Conservation (phyloP, 2,329 filamentous ascomycete genomes). For the Beauveria pseudobassiana region DNA sequence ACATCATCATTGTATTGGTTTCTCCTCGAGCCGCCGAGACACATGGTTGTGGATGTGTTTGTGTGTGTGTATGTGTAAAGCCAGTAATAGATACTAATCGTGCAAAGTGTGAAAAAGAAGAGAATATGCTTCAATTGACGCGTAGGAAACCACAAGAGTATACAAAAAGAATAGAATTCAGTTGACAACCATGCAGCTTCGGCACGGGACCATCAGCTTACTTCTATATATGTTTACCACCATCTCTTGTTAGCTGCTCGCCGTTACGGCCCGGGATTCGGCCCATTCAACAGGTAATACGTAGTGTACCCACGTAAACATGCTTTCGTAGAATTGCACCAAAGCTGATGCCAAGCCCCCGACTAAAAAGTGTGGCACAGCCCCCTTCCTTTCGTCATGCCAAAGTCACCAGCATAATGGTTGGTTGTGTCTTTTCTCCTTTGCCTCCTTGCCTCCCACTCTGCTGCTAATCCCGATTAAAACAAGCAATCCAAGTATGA, state of each 20-base stretch:
- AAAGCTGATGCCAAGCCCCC: neutral
- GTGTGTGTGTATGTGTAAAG: neutral
- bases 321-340: neutral
- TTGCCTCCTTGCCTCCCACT: neutral
- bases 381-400: neutral
- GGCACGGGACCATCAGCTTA: neutral
- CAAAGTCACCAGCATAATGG: neutral
- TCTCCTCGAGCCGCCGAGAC: constrained; percentile 1
- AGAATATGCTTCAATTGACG: neutral
- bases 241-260: neutral
- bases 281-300: neutral
- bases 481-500: neutral
- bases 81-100: too few species aligned
- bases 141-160: neutral
- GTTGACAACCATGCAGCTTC: neutral
- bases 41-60: neutral
- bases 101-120: neutral
- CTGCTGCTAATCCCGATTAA: neutral
- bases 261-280: neutral
- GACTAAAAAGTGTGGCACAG: neutral
- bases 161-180: neutral
- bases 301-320: neutral
- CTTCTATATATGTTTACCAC: neutral
- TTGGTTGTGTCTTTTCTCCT: neutral
- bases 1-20: neutral